Evolutionary conservation across 768 basidiomycete species (phyloP).

Genomic region (Mycena latifolia): DNA sequence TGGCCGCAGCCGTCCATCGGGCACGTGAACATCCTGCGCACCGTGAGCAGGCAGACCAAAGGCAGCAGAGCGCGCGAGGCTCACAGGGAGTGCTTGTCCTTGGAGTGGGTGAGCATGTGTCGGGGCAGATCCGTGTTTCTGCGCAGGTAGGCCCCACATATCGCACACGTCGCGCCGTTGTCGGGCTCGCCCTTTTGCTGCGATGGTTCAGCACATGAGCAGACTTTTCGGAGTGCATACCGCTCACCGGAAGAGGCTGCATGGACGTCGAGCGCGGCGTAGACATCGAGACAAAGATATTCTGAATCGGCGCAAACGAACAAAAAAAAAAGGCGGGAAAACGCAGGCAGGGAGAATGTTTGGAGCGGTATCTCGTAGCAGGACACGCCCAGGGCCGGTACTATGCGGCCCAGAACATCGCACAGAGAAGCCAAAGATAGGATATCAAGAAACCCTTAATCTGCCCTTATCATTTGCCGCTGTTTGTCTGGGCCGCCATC

Average conservation of each 20-base stretch:
- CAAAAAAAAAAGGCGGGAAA: not conserved
- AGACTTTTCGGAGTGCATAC: not conserved
- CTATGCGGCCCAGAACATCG: constrained; percentile 25
- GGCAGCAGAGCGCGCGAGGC: too few relatives aligned
- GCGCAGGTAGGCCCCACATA: constrained; percentile 35
- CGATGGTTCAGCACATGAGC: not conserved
- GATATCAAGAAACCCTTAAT: not conserved
- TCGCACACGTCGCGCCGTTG: constrained; percentile 30
- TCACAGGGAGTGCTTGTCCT: constrained; percentile 41
- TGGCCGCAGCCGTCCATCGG: constrained; percentile 36
- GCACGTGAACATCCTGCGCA: constrained; percentile 41
- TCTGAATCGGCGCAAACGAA: too few relatives aligned
- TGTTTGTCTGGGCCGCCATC: not conserved
- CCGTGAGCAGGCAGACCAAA: not conserved
- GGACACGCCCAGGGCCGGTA: constrained; percentile 25
- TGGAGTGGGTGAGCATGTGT: constrained; percentile 42
- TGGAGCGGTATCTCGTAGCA: constrained; percentile 12
- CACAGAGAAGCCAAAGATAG: constrained; percentile 16
- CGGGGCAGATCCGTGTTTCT: constrained; percentile 43
- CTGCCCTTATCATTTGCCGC: not conserved
- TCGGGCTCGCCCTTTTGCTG: constrained; percentile 21
- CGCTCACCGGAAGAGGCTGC: constrained; percentile 24
- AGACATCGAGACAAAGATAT: constrained; percentile 3
- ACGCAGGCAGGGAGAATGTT: not conserved
- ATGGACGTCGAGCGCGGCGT: constrained; percentile 3